Conservation (phyloP, 495 filamentous ascomycete species). For the Xylaria curta region DNA sequence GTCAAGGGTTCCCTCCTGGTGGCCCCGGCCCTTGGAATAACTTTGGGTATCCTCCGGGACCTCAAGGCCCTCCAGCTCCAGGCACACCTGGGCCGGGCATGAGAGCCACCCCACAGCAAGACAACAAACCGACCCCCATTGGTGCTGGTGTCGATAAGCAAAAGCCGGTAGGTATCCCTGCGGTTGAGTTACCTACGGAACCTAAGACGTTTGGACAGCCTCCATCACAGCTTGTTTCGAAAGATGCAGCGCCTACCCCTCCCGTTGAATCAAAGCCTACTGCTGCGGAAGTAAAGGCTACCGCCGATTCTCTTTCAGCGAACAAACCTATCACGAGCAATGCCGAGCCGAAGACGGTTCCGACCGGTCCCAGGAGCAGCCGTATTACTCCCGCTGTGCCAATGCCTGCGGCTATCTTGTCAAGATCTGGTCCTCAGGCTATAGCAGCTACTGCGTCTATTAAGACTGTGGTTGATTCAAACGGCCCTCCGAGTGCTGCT, state of each 20-base stretch:
- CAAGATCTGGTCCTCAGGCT: slow-evolving; percentile 43
- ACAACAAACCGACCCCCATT: slow-evolving; percentile 59
- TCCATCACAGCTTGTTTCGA: slow-evolving; percentile 37
- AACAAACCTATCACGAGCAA: slow-evolving; percentile 43
- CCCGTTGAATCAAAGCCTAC: slow-evolving; percentile 73
- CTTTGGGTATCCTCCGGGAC: slow-evolving; percentile 54
- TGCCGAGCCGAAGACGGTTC: slow-evolving; percentile 53
- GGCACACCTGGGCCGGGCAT: slow-evolving; percentile 47
- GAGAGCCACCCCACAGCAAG: slow-evolving; percentile 43
- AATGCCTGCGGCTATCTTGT: slow-evolving; percentile 72
- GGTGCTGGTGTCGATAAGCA: slow-evolving; percentile 59
- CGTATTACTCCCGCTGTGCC: slow-evolving; percentile 61
- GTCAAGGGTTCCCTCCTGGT: slow-evolving; percentile 77
- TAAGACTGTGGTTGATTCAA: slow-evolving; percentile 45
- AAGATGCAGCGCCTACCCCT: slow-evolving; percentile 47
- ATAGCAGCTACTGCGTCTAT: slow-evolving; percentile 40
- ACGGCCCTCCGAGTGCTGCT: slow-evolving; percentile 39
- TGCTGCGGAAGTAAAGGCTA: slow-evolving; percentile 59
- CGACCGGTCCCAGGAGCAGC: slow-evolving; percentile 67
- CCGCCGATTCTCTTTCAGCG: slow-evolving; percentile 49
- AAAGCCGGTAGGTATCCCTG: slow-evolving; percentile 46
- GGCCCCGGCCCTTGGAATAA: slow-evolving; percentile 64
- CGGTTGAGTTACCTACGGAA: slow-evolving; percentile 45
- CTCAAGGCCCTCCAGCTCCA: slow-evolving; percentile 44
- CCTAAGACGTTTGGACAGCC: slow-evolving; percentile 49